Base-by-base conservation (phyloP, 768 basidiomycete genomes). In the Amanita inopinata region DNA sequence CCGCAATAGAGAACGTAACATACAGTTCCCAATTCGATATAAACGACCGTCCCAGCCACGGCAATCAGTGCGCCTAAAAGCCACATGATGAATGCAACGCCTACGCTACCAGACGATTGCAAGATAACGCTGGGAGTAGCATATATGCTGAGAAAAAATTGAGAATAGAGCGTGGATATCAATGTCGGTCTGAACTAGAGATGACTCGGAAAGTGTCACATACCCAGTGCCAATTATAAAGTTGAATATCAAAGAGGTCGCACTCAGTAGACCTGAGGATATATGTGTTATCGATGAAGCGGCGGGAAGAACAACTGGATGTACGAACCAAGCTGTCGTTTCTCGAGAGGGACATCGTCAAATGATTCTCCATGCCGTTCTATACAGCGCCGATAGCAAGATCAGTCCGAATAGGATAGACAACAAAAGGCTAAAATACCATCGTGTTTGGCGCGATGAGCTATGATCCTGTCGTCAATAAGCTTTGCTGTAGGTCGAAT, bases 11-110 rank as follows among this genome's bases (percentile, higher is more conserved):
- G 38, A 37, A 14, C 33, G 31, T 34, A 28, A 48, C 67, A 48
- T 45, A 83, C 82, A 18, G 83, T 83, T 17, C 83, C 83, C 14
- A 83, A 67, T 54, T 85, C 83, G n/a, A 84, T 66, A 49, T 78
- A 86, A 2, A 85, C 83, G 0, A 73, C 69, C 2, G 81, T 81
- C 3, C 83, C 83, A 25, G 73, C 70, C 0, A 73, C 67, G 1
- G 83, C 80, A 28, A 84, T 70, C 20, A 69, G 52, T 3, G 82
- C 73, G 0, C 83, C 83, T 4, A 83, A 52, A 12, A 83, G 59
- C 83, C 83, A 86, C 74, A 83, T 76, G 6, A 76, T 39, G 17
- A 86, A 64, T 0, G 78, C 67, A 33, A 83, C 70, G 1, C 81
- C 83, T 1, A 83, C 76, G 43, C 83, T 84, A 4, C 83, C 83